Evolutionary conservation across 2,329 filamentous ascomycete species (phyloP).

Genomic region (Emericellopsis atlantica): DNA sequence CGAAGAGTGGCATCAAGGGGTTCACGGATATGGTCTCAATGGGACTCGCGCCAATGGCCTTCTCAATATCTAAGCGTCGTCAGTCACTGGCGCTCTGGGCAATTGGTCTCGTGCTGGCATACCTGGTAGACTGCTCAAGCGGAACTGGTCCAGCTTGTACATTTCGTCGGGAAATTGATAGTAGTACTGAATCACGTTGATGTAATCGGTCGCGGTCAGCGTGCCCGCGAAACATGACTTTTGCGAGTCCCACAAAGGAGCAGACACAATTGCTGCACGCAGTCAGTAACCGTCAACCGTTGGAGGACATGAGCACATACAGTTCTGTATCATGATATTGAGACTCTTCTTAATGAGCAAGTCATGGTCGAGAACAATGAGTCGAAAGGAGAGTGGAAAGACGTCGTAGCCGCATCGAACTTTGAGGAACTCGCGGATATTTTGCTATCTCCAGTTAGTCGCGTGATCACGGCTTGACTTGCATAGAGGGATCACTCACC

Average conservation of each 20-base stretch:
- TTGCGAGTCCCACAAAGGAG: conserved; percentile 91
- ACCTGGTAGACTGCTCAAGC: conserved; percentile 85
- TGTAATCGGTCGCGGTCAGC: conserved; percentile 91
- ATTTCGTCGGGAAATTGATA: conserved; percentile 91
- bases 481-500: conserved; percentile 34
- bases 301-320: conserved; percentile 29
- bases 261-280: conserved; percentile 81
- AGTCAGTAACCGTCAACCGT: neutral
- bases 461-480: neutral
- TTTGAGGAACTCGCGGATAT: conserved; percentile 87
- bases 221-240: conserved; percentile 88
- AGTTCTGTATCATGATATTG: conserved; percentile 90
- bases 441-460: conserved; percentile 28
- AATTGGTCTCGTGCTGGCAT: conserved; percentile 11
- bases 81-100: conserved; percentile 6
- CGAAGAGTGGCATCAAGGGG: conserved; percentile 80
- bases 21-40: conserved; percentile 96
- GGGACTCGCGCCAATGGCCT: conserved; percentile 77
- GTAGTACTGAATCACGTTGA: conserved; percentile 98
- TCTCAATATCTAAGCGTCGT: conserved; percentile 67
- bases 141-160: conserved; percentile 84
- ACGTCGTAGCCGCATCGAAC: conserved; percentile 97
- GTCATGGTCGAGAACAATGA: conserved; percentile 91
- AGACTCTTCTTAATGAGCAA: conserved; percentile 95
- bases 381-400: conserved; percentile 84